These are phyloP conservation scores for Phoma sp. DNA, from an alignment of 2,329 filamentous ascomycete species.

Conservation along the genomic window DNA sequence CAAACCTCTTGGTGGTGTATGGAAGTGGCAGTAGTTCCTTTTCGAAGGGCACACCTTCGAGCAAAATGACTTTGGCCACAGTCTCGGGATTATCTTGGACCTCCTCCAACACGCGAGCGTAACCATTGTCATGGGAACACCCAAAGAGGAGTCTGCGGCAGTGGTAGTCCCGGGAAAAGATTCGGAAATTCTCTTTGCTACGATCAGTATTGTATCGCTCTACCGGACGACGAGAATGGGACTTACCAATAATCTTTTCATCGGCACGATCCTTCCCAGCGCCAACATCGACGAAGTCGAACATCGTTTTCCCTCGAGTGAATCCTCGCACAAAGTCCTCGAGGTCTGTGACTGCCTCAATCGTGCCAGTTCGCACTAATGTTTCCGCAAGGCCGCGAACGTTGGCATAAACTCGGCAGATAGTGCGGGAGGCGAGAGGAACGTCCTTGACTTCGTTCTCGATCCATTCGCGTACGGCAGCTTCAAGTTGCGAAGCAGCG, in stretches of 20 bases:
- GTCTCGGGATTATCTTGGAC: conserved; percentile 54
- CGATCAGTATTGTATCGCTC: conserved; percentile 6
- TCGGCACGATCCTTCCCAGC: conserved; percentile 54
- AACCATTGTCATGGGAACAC: conserved; percentile 63
- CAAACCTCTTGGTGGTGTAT: conserved; percentile 59
- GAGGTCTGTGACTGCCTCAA: conserved; percentile 50
- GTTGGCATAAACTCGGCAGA: conserved; percentile 62
- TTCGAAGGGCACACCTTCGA: conserved; percentile 64
- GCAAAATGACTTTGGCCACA: conserved; percentile 58
- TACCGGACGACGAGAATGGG: too few species aligned
- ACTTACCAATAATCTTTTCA: conserved; percentile 57
- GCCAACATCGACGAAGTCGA: conserved; percentile 56
- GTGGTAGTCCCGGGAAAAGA: conserved; percentile 63
- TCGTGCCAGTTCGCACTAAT: conserved; percentile 54
- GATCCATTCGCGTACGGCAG: conserved; percentile 53
- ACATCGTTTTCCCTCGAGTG: conserved; percentile 55
- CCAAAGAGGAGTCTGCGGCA: conserved; percentile 67
- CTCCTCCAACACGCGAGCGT: conserved; percentile 59
- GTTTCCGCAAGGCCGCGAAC: conserved; percentile 57
- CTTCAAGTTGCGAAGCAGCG: conserved; percentile 58
- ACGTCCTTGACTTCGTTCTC: conserved; percentile 45
- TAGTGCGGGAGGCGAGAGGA: conserved; percentile 53
- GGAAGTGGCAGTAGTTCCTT: conserved; percentile 58
- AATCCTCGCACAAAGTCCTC: conserved; percentile 63
- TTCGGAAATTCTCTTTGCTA: conserved; percentile 59